Evolutionary conservation across 805 yeast genomes (phyloP).

Genomic region (Scheffersomyces spartinae): DNA sequence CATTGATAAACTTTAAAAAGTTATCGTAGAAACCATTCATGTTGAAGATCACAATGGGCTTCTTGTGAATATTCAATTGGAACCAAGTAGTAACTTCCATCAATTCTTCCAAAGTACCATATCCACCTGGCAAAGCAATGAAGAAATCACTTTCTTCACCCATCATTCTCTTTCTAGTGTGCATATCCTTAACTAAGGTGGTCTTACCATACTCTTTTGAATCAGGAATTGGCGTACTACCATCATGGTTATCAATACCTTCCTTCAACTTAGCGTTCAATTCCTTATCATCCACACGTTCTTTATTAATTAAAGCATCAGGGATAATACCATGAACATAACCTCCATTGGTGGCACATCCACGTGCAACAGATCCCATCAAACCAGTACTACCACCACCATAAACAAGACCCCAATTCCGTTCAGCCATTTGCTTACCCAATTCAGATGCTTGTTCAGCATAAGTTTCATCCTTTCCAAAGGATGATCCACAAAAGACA

Average conservation of each 20-base stretch:
- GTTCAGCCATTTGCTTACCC: conserved; percentile 46
- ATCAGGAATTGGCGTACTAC: conserved; percentile 54
- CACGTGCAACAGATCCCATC: conserved; percentile 67
- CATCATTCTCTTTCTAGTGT: conserved; percentile 78
- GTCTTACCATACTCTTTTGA: conserved; percentile 59
- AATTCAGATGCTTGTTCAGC: conserved; percentile 44
- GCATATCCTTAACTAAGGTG: conserved; percentile 80
- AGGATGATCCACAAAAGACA: conserved; percentile 80
- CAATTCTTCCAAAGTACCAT: conserved; percentile 80
- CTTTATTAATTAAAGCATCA: conserved; percentile 66
- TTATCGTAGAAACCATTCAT: conserved; percentile 72
- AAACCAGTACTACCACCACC: conserved; percentile 87
- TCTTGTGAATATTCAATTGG: conserved; percentile 75
- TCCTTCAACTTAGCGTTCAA: conserved; percentile 38
- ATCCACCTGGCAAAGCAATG: conserved; percentile 87
- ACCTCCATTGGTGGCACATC: conserved; percentile 47
- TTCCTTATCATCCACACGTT: conserved; percentile 39
- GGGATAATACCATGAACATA: conserved; percentile 82
- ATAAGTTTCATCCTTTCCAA: conserved; percentile 44
- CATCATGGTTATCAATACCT: conserved; percentile 51
- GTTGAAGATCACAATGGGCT: conserved; percentile 72
- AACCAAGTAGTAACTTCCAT: conserved; percentile 89
- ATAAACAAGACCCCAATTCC: conserved; percentile 67
- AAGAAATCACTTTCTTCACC: conserved; percentile 80
- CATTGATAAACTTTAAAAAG: conserved; percentile 47